These are phyloP conservation scores for Dactylellina parvicollis DNA, from an alignment of 2,329 filamentous ascomycete species.

Conservation along the genomic window DNA sequence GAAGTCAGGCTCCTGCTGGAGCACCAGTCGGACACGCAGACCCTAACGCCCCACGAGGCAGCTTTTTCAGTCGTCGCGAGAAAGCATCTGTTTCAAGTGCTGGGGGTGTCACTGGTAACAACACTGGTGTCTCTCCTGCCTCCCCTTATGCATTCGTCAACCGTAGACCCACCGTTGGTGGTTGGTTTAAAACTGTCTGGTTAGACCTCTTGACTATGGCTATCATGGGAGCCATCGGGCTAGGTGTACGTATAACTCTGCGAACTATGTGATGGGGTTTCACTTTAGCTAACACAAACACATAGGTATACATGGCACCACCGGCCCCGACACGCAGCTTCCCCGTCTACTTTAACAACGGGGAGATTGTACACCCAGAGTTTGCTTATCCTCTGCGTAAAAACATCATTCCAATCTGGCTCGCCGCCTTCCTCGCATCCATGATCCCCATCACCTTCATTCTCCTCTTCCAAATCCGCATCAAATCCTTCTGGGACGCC, in stretches of 20 bases:
- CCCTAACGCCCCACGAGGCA: constrained; percentile 22
- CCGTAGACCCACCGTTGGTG: constrained; percentile 70
- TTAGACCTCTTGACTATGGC: constrained; percentile 75
- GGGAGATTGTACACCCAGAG: constrained; percentile 74
- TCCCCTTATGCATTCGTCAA: constrained; percentile 61
- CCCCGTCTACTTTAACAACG: constrained; percentile 72
- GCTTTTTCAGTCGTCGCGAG: constrained; percentile 40
- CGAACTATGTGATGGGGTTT: constrained; percentile 27
- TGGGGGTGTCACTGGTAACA: constrained; percentile 19
- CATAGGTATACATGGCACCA: constrained; percentile 70
- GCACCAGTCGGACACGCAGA: neutral
- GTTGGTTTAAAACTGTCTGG: constrained; percentile 75
- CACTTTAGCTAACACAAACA: constrained; percentile 1
- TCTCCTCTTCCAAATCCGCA: constrained; percentile 73
- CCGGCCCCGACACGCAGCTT: constrained; percentile 76
- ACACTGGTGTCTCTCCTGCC: constrained; percentile 25
- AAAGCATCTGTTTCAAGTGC: constrained; percentile 41
- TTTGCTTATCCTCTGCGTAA: constrained; percentile 75
- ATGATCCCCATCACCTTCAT: constrained; percentile 74
- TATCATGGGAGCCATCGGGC: constrained; percentile 72
- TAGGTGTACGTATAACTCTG: constrained; percentile 68
- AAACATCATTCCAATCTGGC: constrained; percentile 77
- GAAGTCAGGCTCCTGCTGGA: constrained; percentile 9
- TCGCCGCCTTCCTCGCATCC: constrained; percentile 72
- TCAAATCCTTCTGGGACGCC: constrained; percentile 74